Conservation (phyloP, 2,329 filamentous ascomycete species). For the Acephala macrosclerotiorum region DNA sequence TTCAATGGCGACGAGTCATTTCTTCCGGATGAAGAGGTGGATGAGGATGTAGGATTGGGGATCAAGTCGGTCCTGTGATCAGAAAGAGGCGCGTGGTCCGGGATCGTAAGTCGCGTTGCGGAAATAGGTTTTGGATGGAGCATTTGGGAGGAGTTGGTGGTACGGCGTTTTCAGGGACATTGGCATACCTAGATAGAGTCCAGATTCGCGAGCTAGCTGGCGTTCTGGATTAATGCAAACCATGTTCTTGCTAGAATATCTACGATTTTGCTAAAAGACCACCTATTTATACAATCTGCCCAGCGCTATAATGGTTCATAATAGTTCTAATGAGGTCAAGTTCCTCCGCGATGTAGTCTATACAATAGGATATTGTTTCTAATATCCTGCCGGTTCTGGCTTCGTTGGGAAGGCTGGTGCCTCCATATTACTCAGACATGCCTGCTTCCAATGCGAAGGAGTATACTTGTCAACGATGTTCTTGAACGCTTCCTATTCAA, state of each 20-base stretch:
- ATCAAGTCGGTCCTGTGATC: not conserved
- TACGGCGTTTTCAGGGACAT: not conserved
- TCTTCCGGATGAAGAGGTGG: not conserved
- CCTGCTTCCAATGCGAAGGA: constrained; percentile 77
- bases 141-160: not conserved
- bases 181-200: not conserved
- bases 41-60: constrained; percentile 22
- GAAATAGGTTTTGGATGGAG: not conserved
- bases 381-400: constrained; percentile 44
- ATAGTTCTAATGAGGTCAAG: not conserved
- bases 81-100: not conserved
- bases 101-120: not conserved
- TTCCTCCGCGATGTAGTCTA: not conserved
- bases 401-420: constrained; percentile 41
- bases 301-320: not conserved
- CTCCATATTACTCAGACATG: constrained; percentile 66
- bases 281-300: not conserved
- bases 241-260: not conserved
- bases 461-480: constrained; percentile 89
- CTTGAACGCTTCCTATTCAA: constrained; percentile 81
- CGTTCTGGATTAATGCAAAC: not conserved
- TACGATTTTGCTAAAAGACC: not conserved
- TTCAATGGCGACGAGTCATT: constrained; percentile 67
- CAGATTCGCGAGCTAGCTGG: not conserved
- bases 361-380: constrained; percentile 13